These are phyloP conservation scores for Fusarium sp. DNA, from an alignment of 2,329 filamentous ascomycete genomes.

Conservation along the genomic window DNA sequence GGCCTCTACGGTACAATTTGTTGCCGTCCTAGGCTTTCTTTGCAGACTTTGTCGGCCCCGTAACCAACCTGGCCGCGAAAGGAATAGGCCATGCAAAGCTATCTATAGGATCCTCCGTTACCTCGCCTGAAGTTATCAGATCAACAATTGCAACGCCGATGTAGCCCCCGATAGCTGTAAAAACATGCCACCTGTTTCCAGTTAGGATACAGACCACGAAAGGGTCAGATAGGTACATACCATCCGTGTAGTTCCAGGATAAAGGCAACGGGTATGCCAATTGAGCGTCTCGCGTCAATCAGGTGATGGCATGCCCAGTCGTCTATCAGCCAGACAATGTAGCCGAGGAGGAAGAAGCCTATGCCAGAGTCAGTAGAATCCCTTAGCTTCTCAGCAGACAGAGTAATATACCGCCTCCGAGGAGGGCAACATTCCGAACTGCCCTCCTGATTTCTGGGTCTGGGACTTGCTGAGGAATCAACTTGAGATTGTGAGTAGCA, in stretches of 20 bases:
- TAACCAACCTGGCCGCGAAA: constrained; percentile 28
- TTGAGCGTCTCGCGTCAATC: constrained; percentile 37
- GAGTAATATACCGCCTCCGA: constrained; percentile 32
- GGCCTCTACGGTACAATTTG: not conserved
- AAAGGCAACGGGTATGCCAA: constrained; percentile 51
- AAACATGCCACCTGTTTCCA: constrained; percentile 51
- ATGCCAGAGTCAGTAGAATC: not conserved
- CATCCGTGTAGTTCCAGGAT: constrained; percentile 54
- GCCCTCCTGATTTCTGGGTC: constrained; percentile 38
- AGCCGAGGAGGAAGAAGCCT: constrained; percentile 51
- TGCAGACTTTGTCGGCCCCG: not conserved
- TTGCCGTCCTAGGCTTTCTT: not conserved
- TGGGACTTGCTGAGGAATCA: constrained; percentile 47
- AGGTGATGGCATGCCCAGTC: constrained; percentile 47
- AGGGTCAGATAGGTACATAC: constrained; percentile 38
- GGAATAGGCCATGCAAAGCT: constrained; percentile 50
- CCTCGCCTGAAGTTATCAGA: constrained; percentile 47
- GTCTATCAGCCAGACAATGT: constrained; percentile 52
- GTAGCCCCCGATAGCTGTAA: constrained; percentile 54
- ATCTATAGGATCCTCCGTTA: constrained; percentile 42
- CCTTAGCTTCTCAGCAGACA: rapidly evolving
- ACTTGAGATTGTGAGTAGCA: constrained; percentile 40
- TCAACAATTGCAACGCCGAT: constrained; percentile 51
- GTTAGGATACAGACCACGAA: not conserved
- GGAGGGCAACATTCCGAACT: constrained; percentile 29